Base-by-base conservation (phyloP, 2,329 filamentous ascomycete genomes). In the Chaetothyriales sp. region DNA sequence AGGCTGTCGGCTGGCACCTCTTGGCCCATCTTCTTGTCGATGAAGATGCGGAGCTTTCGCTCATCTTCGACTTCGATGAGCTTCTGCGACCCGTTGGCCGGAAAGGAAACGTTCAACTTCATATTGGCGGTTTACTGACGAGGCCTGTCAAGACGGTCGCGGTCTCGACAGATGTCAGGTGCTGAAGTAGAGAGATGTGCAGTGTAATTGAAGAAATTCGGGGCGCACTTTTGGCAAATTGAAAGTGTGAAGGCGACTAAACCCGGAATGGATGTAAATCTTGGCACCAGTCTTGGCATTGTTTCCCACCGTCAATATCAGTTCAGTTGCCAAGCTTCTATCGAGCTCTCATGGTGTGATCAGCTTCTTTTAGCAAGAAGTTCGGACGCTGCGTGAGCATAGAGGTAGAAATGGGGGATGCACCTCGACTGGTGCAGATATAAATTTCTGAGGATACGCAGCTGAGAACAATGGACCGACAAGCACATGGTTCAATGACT, bases 71-170 rank as follows among this genome's bases (percentile, higher is more conserved):
- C 77, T 66, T 98, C 93, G 78, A 98, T 83, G 72, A 98, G 81
- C 81, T 98, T 98, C 76, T 98, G 92, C 70, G 88, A 92, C 83
- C 92, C 92, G 78, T 96, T 96, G 83, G 90, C 87, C 77, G 92
- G 92, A 83, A 89, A 94, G 68, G 78, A 81, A 68, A 83, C 78
- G 75, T 83, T 83, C 71, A 83, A 77, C 78, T 86, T 85, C 82
- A 85, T 85, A 58, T 54, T 53, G 51, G 53, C 60, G 58, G 53
- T 55, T 60, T 51, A 60, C 60, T 52, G 60, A 55, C 52, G 55
- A 62, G 70, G 55, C 59, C 68, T 50, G 53, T 52, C 51, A 66
- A 69, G 51, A 47, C 12, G 39, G 66, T 72, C 18, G 55, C 62
- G 54, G 55, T 71, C 52, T 70, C 65, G 53, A 62, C 68, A 53